Percentiles rank a stretch among this genome's conserved stretches.
Conservation (phyloP, 345 rosid species). For the Eucalyptus tenuipes region DNA sequence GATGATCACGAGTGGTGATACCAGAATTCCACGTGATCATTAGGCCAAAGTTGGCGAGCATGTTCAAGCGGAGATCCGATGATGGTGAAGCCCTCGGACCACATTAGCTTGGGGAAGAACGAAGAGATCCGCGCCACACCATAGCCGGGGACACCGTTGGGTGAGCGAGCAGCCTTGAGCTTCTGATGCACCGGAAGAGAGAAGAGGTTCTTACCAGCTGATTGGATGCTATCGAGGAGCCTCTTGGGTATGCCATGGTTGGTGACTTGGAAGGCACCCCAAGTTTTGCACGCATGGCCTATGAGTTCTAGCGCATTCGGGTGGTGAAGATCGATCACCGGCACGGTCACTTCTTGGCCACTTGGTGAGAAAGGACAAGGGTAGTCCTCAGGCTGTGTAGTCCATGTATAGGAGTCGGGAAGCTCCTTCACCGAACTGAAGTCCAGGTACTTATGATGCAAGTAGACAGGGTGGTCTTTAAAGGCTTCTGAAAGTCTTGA, state of each 20-base stretch:
- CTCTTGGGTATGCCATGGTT: constrained; percentile 50
- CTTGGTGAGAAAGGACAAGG: neutral
- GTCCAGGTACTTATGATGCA: constrained; percentile 39
- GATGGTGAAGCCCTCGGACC: constrained; percentile 77
- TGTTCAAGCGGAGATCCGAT: constrained; percentile 51
- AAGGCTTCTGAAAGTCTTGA: constrained; percentile 48
- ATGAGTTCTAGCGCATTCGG: constrained; percentile 18
- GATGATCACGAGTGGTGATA: neutral
- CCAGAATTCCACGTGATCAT: constrained; percentile 50
- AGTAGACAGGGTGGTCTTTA: constrained; percentile 41
- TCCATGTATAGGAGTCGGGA: constrained; percentile 79
- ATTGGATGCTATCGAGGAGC: constrained; percentile 27
- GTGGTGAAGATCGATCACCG: constrained; percentile 35
- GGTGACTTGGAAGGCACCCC: constrained; percentile 69
- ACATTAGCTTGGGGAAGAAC: constrained; percentile 61
- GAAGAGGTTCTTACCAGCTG: constrained; percentile 33
- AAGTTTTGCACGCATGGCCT: constrained; percentile 47
- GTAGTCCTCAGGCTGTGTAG: constrained; percentile 15
- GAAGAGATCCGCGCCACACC: constrained; percentile 47
- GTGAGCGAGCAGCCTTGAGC: constrained; percentile 32
- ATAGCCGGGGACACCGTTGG: constrained; percentile 46
- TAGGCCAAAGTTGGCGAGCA: constrained; percentile 64
- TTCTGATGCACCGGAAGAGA: constrained; percentile 44
- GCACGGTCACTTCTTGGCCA: constrained; percentile 7
- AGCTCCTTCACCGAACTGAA: constrained; percentile 45